Conservation (phyloP, 805 yeast genomes). For the Candida chauliodis region DNA sequence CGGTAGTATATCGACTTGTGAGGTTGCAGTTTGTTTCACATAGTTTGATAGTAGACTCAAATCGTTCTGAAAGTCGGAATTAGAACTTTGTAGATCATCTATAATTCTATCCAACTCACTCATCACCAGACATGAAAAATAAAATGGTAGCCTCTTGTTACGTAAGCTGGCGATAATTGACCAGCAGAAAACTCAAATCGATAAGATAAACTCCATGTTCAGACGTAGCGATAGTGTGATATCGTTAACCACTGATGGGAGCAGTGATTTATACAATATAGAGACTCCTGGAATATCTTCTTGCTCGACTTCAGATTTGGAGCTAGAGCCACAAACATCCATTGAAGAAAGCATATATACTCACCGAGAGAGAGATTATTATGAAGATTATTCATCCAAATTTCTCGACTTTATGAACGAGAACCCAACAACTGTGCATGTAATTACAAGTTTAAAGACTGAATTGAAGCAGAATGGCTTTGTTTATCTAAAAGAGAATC, state of each 20-base stretch:
- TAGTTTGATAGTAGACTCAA: not conserved
- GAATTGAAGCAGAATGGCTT: constrained; percentile 27
- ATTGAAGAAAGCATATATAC: not conserved
- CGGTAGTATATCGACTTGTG: no score
- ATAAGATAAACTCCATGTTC: not conserved
- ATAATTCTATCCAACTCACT: not conserved
- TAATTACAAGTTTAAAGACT: constrained; percentile 20
- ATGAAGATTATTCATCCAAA: constrained; percentile 9
- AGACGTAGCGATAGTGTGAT: constrained; percentile 3
- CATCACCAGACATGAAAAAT: not conserved
- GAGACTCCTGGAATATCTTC: not conserved
- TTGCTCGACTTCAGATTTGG: not conserved
- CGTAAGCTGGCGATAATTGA: no score
- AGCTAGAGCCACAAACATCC: not conserved
- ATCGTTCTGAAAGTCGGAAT: not conserved
- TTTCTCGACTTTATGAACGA: constrained; percentile 14
- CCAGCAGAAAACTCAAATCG: not conserved
- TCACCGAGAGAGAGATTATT: not conserved
- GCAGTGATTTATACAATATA: not conserved
- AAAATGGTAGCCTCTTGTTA: not conserved
- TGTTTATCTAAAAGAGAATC: constrained; percentile 21
- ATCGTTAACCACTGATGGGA: constrained; percentile 1
- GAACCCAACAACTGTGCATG: constrained; percentile 44
- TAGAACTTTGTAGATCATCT: not conserved
- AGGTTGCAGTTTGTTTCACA: not conserved